Evolutionary conservation across 768 basidiomycete genomes (phyloP), one percentile per base, ranked within the genome.

Genomic region (Amanita polypyramis): DNA sequence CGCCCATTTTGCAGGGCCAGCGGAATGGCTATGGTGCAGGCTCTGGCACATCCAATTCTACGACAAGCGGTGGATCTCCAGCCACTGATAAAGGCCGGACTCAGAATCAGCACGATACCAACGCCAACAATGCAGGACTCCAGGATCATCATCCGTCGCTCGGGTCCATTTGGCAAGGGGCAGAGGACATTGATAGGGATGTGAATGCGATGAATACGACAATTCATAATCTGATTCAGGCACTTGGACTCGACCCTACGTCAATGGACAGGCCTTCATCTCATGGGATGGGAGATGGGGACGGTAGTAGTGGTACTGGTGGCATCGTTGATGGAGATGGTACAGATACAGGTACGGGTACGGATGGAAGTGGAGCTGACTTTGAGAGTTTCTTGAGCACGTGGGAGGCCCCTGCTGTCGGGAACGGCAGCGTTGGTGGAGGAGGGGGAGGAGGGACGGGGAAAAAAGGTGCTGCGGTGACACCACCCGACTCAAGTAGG

Each of bases 221-320:
- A 51, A 79, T 94, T 36, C 75, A 86, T 50, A 75, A 76, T 5
- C 68, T 93, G 51, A 84, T 91, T 25, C 72, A 83, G 52, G 74
- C 74, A 41, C 72, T 90, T 39, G 85, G 84, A 5, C 61, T 85
- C 41, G 82, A 88, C 58, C 69, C 80, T 15, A 50, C 41, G 9
- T 30, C 65, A 8, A 53, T 73, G 32, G 56, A 60, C 3, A 45
- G 7, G 25, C 7, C 47, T 29, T 52, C 40, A 1, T 20, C 4
- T 11, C 4, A 38, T 5, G 35, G 4, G 14, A 34, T 23, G n/a
- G 45, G 10, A n/a, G 27, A 23, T 32, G 17, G 5, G 10, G n/a
- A 12, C 12, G 30, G 11, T 15, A 11, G 4, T 44, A 29, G 30
- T n/a, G 9, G 15, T 39, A 19, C 8, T 20, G 37, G 3, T 20